Evolutionary conservation across 1,284 basidiomycete genomes (phyloP).

Genomic region (Cystobasidium sp.): DNA sequence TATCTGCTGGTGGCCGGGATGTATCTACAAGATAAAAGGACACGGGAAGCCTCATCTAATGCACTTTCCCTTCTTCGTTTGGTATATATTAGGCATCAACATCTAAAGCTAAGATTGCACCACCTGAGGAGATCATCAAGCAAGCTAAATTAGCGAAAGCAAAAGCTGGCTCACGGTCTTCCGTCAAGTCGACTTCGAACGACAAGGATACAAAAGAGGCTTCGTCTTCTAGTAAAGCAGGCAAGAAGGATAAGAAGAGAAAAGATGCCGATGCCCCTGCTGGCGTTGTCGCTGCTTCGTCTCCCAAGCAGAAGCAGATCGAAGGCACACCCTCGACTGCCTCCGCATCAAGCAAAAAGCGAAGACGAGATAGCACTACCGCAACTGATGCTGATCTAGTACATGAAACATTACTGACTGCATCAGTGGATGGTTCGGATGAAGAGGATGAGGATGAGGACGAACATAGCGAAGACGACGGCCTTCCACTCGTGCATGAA

Average conservation of each 20-base stretch:
- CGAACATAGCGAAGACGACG: background rate
- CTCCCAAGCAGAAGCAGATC: conserved; percentile 10
- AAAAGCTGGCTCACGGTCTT: too few relatives aligned
- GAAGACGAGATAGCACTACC: background rate
- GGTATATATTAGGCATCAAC: background rate
- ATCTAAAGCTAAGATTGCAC: background rate
- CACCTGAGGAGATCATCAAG: background rate
- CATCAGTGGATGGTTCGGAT: background rate
- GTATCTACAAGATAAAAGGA: too few relatives aligned
- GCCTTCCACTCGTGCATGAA: conserved; percentile 8
- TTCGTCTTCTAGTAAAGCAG: too few relatives aligned
- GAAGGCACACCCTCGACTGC: background rate
- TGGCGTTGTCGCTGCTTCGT: background rate
- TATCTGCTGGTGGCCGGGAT: too few relatives aligned
- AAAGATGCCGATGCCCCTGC: background rate
- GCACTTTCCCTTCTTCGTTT: background rate
- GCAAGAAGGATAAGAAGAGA: background rate
- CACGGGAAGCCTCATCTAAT: too few relatives aligned
- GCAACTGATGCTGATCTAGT: background rate
- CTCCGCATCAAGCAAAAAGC: conserved; percentile 10
- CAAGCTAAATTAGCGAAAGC: background rate
- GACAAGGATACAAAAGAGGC: too few relatives aligned
- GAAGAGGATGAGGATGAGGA: background rate
- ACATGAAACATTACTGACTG: background rate
- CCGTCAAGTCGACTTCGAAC: too few relatives aligned